Evolutionary conservation across 2,329 filamentous ascomycete genomes (phyloP).

Genomic region (Exserohilum turcica): DNA sequence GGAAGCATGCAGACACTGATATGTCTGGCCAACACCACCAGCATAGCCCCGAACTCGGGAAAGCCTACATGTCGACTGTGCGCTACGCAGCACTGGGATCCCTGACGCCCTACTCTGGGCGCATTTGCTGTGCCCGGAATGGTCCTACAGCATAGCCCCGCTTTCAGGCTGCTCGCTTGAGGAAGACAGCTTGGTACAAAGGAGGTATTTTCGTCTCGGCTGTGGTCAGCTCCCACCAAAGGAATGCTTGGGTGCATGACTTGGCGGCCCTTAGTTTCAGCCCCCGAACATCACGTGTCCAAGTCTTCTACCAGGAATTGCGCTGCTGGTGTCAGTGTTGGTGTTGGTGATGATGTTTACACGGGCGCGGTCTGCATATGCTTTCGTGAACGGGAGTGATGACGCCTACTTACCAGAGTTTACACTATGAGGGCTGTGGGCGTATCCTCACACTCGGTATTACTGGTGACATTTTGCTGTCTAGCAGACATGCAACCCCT

Average conservation of each 20-base stretch:
- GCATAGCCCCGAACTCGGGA: conserved; percentile 24
- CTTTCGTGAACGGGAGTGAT: not conserved
- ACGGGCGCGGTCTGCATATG: not conserved
- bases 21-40: conserved; percentile 18
- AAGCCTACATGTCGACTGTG: conserved; percentile 19
- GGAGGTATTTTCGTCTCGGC: conserved; percentile 24
- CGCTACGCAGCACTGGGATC: conserved; percentile 10
- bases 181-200: conserved; percentile 10
- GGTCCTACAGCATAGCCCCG: conserved; percentile 13
- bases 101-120: conserved; percentile 6
- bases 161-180: conserved; percentile 8
- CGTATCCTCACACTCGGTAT: not conserved
- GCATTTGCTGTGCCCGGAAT: conserved; percentile 7
- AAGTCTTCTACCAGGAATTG: conserved; percentile 1
- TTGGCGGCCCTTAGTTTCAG: conserved; percentile 23
- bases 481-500: not conserved
- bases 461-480: not conserved
- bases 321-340: not conserved
- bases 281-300: conserved; percentile 13
- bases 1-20: conserved; percentile 18
- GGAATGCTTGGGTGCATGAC: conserved; percentile 13
- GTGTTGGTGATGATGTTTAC: conserved; percentile 2
- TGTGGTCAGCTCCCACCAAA: conserved; percentile 20
- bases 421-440: not conserved
- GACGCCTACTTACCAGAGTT: not conserved